Base-by-base conservation (phyloP, 768 basidiomycete genomes). In the Trametes cinnabarina region DNA sequence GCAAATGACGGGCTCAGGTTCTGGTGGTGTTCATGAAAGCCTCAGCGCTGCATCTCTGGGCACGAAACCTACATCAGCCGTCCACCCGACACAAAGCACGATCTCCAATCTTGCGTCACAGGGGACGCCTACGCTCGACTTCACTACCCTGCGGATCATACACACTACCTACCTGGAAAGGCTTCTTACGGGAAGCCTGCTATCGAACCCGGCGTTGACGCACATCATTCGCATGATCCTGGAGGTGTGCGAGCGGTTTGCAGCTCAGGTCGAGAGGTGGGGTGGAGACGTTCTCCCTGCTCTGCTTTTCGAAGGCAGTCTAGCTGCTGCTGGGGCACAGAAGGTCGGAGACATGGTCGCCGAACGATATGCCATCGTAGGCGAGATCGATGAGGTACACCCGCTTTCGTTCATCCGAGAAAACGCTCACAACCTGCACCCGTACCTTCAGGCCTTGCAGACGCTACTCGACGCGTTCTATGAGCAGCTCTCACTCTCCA, bases 241-340 rank as follows among this genome's bases (percentile, higher is more conserved):
- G 48, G 90, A 92, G 63, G 78, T 88, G 9, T 95, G 92, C 69
- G 92, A 92, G 67, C 80, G 85, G 9, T 92, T 96, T 67, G 88
- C 87, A n/a, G 92, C 84, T 7, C 85, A 92, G 61, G 83, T 95
- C 0, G 94, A 95, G 71, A 76, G 93, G 51, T 97, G 94, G 94
- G 92, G 92, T 12, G 93, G 93, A 0, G 92, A 95, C 67, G 84
- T 95, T 9, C 74, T 95, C 2, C 94, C 94, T 12, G 90, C 87
- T 0, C 76, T 95, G 44, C 71, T 95, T 39, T 87, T 85, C 61
- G 93, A 94, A 68, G 91, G 90, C 14, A 91, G 88, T 67, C 66
- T 92, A 48, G 77, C 77, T 26, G 44, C 54, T 9, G 68, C 65
- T 0, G 79, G 82, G 6, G 81, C 75, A 20, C 82, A 82, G 52